These are phyloP conservation scores for Argentina anserina DNA, from an alignment of 306 rosid species.

Conservation along the genomic window DNA sequence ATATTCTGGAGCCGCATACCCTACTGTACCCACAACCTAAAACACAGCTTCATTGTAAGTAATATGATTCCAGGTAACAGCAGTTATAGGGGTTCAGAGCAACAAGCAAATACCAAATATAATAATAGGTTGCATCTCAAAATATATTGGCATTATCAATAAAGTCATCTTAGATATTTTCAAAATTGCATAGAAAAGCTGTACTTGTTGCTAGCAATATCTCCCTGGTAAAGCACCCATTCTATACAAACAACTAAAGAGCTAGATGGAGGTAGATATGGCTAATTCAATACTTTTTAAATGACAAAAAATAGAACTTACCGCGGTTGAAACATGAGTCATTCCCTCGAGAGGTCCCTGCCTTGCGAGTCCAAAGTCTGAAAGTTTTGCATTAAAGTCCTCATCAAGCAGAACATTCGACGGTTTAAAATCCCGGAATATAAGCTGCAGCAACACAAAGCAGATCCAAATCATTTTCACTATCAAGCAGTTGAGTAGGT, in stretches of 20 bases:
- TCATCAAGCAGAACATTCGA: conserved; percentile 85
- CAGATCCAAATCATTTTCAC: conserved; percentile 30
- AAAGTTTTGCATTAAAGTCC: conserved; percentile 91
- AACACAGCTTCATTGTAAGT: conserved; percentile 26
- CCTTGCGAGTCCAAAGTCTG: conserved; percentile 98
- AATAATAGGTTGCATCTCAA: background rate
- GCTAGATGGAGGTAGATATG: too few relatives aligned
- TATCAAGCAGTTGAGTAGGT: background rate
- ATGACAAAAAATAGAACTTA: conserved; percentile 32
- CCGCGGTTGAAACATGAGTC: conserved; percentile 84
- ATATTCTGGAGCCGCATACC: conserved; percentile 97
- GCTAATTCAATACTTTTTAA: background rate
- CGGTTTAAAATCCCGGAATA: conserved; percentile 91
- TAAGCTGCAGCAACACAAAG: conserved; percentile 61
- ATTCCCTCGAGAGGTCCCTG: conserved; percentile 89
- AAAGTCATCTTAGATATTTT: background rate
- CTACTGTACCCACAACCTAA: conserved; percentile 94
- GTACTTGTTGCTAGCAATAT: background rate
- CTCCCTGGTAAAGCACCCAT: background rate
- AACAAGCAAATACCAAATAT: background rate
- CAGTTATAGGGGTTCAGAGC: background rate
- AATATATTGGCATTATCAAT: background rate
- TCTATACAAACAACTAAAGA: background rate
- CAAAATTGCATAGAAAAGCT: background rate
- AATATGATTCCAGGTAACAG: conserved; percentile 16